Base-by-base conservation (phyloP, 1,139 yeast genomes). In the Scheffersomyces parashehatae region DNA sequence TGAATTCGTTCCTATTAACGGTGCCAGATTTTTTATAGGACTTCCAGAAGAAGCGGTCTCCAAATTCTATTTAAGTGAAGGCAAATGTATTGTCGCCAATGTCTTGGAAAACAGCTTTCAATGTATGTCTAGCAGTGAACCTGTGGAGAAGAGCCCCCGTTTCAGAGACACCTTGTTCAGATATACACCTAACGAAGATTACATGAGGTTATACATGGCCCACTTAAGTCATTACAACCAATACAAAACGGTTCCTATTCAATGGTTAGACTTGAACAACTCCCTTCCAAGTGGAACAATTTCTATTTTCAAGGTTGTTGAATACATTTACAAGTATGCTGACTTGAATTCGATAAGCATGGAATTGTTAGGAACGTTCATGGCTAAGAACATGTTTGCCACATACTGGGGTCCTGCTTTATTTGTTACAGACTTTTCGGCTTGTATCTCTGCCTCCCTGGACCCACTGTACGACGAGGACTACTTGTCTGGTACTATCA, bases 361-460 rank as follows among this genome's bases (percentile, higher is more conserved):
- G 46, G 44, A 45, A 10, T 41, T 45, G n/a, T 34, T 45, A 16
- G 36, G 38, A 5, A 13, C 43, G 11, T 45, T 39, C 28, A 29
- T 38, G 34, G 33, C 46, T 8, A 30, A 30, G 11, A 33, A 39
- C 35, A 11, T 38, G 8, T 45, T 45, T 13, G 45, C 44, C 9
- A 42, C 48, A 9, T 33, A 45, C 28, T 45, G 48, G 48, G 48
- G 48, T 6, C 39, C 39, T 32, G 45, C 37, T n/a, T 39, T 45
- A 13, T 42, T 29, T 16, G 48, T 45, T n/a, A 32, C 32, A 10
- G 48, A 45, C 20, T 35, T 45, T 10, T 37, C 46, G 6, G 40
- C 36, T n/a, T 42, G 46, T 36, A 30, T 45, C 14, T 29, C 29
- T 9, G 48, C 43, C 6, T 40, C 48, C 9, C 20, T 39, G n/a